Conservation (phyloP, 805 yeast species). For the Myxozyma neglecta region DNA sequence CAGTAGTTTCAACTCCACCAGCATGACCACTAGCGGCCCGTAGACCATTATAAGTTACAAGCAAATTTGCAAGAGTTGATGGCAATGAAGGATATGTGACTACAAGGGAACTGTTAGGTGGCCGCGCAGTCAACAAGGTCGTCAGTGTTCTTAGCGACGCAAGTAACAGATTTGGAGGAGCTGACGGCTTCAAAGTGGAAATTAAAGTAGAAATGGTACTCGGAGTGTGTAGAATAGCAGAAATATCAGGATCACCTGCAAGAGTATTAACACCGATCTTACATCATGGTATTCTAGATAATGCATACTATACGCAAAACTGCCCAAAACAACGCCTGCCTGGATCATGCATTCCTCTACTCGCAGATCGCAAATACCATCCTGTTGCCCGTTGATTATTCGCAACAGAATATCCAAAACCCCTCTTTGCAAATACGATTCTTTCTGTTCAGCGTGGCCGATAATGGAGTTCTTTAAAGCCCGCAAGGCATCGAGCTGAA, state of each 20-base stretch:
- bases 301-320: constrained; percentile 38
- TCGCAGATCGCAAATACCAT: constrained; percentile 3
- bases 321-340: constrained; percentile 37
- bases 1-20: not conserved
- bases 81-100: constrained; percentile 13
- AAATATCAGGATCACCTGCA: constrained; percentile 27
- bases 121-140: constrained; percentile 12
- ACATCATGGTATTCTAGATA: not conserved
- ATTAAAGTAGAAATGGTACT: constrained; percentile 16
- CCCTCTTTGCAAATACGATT: constrained; percentile 31
- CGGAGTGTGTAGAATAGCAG: constrained; percentile 9
- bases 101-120: constrained; percentile 9
- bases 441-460: constrained; percentile 41
- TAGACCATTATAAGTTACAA: not conserved
- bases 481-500: constrained; percentile 32
- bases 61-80: constrained; percentile 1
- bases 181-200: constrained; percentile 1
- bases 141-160: constrained; percentile 24
- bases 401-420: constrained; percentile 33
- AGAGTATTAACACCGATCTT: not conserved
- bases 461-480: constrained; percentile 38
- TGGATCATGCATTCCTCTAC: constrained; percentile 31
- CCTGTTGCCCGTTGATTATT: constrained; percentile 31
- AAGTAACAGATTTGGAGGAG: constrained; percentile 15
- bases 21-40: not conserved